Evolutionary conservation across 2,329 filamentous ascomycete genomes (phyloP).

Genomic region (Phaeosphaeria sp.): DNA sequence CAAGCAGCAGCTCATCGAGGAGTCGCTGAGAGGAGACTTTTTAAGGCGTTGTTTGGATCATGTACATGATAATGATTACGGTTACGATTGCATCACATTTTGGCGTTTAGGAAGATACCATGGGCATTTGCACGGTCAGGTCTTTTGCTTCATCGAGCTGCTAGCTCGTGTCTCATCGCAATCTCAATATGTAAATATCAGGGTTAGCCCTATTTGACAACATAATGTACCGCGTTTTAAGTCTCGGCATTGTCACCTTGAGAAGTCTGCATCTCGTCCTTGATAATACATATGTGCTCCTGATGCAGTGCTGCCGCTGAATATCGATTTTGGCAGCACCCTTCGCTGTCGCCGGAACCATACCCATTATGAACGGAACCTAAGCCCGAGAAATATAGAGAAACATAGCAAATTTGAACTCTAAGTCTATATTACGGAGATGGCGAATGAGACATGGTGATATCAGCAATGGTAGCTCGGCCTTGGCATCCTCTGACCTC

Average conservation of each 20-base stretch:
- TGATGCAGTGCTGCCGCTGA: background rate
- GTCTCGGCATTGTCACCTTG: background rate
- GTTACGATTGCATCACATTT: constrained; percentile 16
- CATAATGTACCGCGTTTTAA: background rate
- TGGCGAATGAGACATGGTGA: constrained; percentile 11
- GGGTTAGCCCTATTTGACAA: background rate
- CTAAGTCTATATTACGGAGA: background rate
- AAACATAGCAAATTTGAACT: no score
- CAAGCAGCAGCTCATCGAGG: constrained; percentile 5
- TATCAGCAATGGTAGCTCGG: constrained; percentile 11
- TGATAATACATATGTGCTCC: background rate
- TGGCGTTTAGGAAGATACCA: constrained; percentile 28
- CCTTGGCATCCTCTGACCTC: constrained; percentile 38
- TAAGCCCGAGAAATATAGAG: no score
- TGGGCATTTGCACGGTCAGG: constrained; percentile 4
- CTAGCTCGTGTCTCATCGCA: background rate
- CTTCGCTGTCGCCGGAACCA: no score
- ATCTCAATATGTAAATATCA: background rate
- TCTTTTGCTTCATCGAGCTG: background rate
- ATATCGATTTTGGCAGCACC: no score
- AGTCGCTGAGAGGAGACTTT: background rate
- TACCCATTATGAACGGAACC: no score
- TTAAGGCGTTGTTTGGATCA: background rate
- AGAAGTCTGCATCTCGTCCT: background rate
- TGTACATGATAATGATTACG: constrained; percentile 9